phyloP scores from a whole-genome alignment of 2,329 filamentous ascomycete species.

The Dactylonectria macrodidyma region DNA sequence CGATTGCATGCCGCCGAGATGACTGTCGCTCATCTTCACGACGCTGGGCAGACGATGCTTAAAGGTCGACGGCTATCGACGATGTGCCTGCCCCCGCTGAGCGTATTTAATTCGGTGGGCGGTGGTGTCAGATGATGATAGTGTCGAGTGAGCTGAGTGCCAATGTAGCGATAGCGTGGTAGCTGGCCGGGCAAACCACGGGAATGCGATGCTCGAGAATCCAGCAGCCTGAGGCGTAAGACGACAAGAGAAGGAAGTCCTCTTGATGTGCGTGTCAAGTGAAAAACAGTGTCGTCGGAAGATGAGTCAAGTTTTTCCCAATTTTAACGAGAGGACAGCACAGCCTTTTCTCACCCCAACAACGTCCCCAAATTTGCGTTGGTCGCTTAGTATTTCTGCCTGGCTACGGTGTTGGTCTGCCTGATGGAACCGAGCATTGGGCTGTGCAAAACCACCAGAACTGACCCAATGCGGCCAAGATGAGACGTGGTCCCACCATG shows the following conservation, averaged over 20 bases:
- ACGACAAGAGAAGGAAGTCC: neutral
- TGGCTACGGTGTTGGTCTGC: neutral
- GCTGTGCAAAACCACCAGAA: neutral
- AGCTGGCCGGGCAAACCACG: neutral
- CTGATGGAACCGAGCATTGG: neutral
- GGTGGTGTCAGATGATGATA: neutral
- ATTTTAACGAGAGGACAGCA: neutral
- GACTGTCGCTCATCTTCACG: slow-evolving; percentile 28
- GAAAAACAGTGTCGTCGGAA: neutral
- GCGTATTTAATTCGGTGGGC: no score
- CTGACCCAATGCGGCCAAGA: neutral
- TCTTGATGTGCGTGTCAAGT: neutral
- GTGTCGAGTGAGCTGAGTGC: neutral
- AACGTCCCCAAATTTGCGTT: neutral
- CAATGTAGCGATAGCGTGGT: neutral
- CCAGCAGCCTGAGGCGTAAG: neutral
- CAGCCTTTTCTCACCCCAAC: neutral
- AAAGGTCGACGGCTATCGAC: no score
- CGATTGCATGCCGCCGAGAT: slow-evolving; percentile 25
- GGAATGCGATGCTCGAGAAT: neutral
- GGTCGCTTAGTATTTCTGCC: neutral
- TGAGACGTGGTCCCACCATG: neutral
- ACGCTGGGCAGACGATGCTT: no score
- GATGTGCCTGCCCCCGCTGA: no score
- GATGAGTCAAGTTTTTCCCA: neutral